Percentiles rank a stretch among this genome's conserved stretches.
phyloP scores from a whole-genome alignment of 495 filamentous ascomycete species.

The Lichenothelia convexa region DNA sequence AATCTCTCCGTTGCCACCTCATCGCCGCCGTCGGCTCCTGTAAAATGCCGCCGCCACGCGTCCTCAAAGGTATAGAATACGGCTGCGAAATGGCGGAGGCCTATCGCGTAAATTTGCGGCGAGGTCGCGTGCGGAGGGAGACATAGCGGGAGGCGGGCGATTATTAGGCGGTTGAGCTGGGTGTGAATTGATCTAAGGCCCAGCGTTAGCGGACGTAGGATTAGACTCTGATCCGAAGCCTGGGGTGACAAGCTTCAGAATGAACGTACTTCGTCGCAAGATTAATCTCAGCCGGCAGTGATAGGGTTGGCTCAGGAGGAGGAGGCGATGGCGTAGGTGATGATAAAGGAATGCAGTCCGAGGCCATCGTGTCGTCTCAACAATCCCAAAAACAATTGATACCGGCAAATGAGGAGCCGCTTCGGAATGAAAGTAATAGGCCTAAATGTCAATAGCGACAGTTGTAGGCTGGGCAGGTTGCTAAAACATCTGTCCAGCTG shows the following conservation, averaged over 20 bases:
- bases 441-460: too few relatives aligned
- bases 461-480: too few relatives aligned
- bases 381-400: too few relatives aligned
- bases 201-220: not conserved
- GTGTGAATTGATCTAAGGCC: constrained; percentile 21
- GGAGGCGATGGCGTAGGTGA: not conserved
- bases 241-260: too few relatives aligned
- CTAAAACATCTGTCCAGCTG: too few relatives aligned
- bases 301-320: not conserved
- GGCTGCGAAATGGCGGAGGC: constrained; percentile 25
- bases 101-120: constrained; percentile 22
- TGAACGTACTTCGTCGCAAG: not conserved
- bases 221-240: not conserved
- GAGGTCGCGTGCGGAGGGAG: constrained; percentile 24
- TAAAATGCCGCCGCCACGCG: constrained; percentile 5
- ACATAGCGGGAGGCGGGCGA: constrained; percentile 25
- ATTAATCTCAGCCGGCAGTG: constrained; percentile 1
- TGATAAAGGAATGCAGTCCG: not conserved
- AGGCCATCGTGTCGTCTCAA: not conserved
- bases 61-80: constrained; percentile 30
- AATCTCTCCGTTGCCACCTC: too few relatives aligned
- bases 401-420: too few relatives aligned
- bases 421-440: too few relatives aligned
- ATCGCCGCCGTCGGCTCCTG: not conserved
- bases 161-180: constrained; percentile 29